Conservation (phyloP, 1,284 basidiomycete genomes). For the Rhodotorula sp. region DNA sequence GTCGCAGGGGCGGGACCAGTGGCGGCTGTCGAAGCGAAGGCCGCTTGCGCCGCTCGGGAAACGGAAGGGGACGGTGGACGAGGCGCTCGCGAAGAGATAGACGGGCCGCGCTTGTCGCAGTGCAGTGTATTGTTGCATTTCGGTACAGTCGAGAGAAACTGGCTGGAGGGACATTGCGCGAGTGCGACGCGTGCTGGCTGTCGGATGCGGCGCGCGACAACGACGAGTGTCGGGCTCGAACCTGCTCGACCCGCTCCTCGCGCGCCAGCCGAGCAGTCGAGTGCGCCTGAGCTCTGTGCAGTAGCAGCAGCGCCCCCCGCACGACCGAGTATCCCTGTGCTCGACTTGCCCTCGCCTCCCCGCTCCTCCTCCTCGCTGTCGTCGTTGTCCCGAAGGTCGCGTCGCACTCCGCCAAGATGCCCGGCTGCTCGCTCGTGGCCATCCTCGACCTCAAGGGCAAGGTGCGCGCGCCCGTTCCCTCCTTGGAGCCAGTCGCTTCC, state of each 20-base stretch:
- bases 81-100: neutral
- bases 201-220: no score
- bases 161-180: no score
- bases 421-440: slow-evolving; percentile 61
- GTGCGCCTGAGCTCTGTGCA: no score
- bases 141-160: no score
- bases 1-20: slow-evolving; percentile 36
- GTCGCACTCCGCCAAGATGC: slow-evolving; percentile 11
- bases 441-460: slow-evolving; percentile 97
- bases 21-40: slow-evolving; percentile 24
- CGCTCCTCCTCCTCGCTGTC: neutral
- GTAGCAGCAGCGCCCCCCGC: neutral
- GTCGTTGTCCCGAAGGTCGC: neutral
- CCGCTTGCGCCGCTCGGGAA: slow-evolving; percentile 14
- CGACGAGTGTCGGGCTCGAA: no score
- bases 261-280: no score
- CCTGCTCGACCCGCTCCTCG: no score
- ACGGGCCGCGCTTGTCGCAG: no score
- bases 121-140: no score
- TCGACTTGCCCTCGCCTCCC: neutral
- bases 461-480: slow-evolving; percentile 18
- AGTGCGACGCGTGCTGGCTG: no score
- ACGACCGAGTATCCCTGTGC: neutral
- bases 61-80: neutral
- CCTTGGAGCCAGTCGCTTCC: neutral